Conservation (phyloP, 2,329 filamentous ascomycete genomes). For the Aspergillus luchuensis region DNA sequence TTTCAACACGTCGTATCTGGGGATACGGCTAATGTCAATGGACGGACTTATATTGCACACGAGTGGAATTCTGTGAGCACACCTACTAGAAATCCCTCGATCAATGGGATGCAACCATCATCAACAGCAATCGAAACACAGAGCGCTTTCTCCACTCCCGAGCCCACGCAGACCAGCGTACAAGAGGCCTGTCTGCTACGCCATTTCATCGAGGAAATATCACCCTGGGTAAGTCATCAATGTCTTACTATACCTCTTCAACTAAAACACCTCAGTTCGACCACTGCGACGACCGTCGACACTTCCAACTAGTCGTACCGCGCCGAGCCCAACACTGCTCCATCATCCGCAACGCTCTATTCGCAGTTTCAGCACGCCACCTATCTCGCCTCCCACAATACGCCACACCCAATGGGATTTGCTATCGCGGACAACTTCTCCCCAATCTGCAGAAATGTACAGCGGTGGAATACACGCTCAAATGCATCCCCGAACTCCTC, state of each 20-base stretch:
- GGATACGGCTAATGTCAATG: too few relatives aligned
- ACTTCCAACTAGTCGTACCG: slow-evolving; percentile 26
- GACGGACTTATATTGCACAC: too few relatives aligned
- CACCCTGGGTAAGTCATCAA: slow-evolving; percentile 24
- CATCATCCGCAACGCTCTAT: slow-evolving; percentile 27
- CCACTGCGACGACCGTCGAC: slow-evolving; percentile 24
- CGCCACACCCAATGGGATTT: slow-evolving; percentile 17
- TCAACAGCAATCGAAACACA: too few relatives aligned
- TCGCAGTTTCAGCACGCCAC: slow-evolving; percentile 27
- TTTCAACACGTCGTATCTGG: too few relatives aligned
- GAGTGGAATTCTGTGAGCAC: too few relatives aligned
- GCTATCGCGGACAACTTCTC: slow-evolving; percentile 21
- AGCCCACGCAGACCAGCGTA: background rate
- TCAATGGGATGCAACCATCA: background rate
- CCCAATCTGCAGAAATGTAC: slow-evolving; percentile 18
- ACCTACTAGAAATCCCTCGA: too few relatives aligned
- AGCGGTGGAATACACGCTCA: slow-evolving; percentile 26
- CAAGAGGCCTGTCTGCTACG: slow-evolving; percentile 26
- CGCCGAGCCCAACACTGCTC: slow-evolving; percentile 21
- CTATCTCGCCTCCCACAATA: slow-evolving; percentile 25
- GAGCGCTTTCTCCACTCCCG: background rate
- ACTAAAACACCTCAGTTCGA: slow-evolving; percentile 20
- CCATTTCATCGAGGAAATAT: slow-evolving; percentile 31
- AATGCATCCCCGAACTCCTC: slow-evolving; percentile 25
- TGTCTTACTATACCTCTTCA: background rate